Base-by-base conservation (phyloP, 2,329 filamentous ascomycete genomes). In the Trichoderma brevicompactum region DNA sequence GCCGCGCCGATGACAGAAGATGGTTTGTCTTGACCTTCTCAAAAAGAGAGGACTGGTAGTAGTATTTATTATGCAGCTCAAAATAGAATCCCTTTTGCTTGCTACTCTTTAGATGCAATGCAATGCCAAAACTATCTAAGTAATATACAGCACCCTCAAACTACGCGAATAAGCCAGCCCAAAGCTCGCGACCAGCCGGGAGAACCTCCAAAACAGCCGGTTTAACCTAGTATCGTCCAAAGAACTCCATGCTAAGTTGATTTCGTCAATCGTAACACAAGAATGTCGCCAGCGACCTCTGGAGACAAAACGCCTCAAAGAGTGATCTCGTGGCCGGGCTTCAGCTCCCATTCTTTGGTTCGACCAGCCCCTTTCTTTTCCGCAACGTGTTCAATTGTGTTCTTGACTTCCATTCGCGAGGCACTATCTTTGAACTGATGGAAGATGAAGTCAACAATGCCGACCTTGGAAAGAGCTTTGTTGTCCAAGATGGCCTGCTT, bases 401-500 rank as follows among this genome's bases (percentile, higher is more conserved):
- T 79, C 74, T 79, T 80, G 19, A 80, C 78, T 66, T 80, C 78
- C 3, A 71, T 68, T 28, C 78, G 74, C 19, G 78, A 78, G n/a
- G 75, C 75, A 15, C 68, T 71, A 49, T 76, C 73, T 19, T 74
- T 75, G 48, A 80, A 78, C 64, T 76, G 74, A 41, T 78, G 74
- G 44, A 78, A 79, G 17, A 80, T 71, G 19, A 78, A 73, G 66
- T 80, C 79, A 23, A 80, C 70, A 36, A 80, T 79, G 65, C 78
- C 78, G 28, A 76, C 72, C 56, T 80, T 80, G 55, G 78, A 79
- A 9, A 80, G 68, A 8, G 74, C 72, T 53, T 76, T 77, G 68
- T 80, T 78, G 44, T 76, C 72, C 19, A 80, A 70, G 38, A 81
- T 80, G 8, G 78, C 75, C 64, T 75, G 73, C 69, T 81, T 81